Evolutionary conservation across 1,284 basidiomycete species (phyloP).

Genomic region (Phenoliferia sp.): DNA sequence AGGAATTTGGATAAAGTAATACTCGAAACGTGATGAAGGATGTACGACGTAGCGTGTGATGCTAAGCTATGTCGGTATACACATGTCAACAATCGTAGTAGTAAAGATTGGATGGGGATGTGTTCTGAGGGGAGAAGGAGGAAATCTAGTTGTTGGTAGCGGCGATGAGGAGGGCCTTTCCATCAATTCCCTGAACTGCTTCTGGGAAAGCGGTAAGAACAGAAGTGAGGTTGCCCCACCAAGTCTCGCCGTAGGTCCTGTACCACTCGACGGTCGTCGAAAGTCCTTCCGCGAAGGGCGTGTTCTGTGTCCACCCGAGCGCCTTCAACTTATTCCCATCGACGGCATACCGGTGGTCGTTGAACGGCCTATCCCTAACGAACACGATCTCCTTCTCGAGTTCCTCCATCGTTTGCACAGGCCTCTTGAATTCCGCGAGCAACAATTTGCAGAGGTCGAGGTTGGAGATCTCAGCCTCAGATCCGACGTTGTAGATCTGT

Average conservation of each 20-base stretch:
- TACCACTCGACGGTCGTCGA: conserved; percentile 1
- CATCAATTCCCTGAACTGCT: not conserved
- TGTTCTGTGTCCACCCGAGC: conserved; percentile 4
- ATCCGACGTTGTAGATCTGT: conserved; percentile 7
- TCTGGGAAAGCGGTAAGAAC: not conserved
- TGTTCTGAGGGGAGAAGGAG: too few species aligned
- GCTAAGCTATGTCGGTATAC: too few species aligned
- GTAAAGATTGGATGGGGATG: too few species aligned
- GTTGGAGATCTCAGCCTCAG: not conserved
- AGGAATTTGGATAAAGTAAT: too few species aligned
- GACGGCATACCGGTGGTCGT: conserved; percentile 5
- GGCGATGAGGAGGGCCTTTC: not conserved
- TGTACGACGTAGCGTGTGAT: too few species aligned
- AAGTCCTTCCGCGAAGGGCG: not conserved
- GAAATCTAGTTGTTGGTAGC: too few species aligned
- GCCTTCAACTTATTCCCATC: not conserved
- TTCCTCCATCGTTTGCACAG: not conserved
- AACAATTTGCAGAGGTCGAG: conserved; percentile 5
- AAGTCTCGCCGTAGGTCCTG: not conserved
- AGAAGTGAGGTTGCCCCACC: conserved; percentile 1
- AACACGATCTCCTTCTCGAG: not conserved
- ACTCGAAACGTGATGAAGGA: too few species aligned
- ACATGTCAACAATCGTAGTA: too few species aligned
- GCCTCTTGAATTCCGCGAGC: not conserved
- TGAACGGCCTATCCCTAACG: conserved; percentile 1